phyloP scores from a whole-genome alignment of 306 rosid genomes.

The Hippophae gyantsensis region DNA sequence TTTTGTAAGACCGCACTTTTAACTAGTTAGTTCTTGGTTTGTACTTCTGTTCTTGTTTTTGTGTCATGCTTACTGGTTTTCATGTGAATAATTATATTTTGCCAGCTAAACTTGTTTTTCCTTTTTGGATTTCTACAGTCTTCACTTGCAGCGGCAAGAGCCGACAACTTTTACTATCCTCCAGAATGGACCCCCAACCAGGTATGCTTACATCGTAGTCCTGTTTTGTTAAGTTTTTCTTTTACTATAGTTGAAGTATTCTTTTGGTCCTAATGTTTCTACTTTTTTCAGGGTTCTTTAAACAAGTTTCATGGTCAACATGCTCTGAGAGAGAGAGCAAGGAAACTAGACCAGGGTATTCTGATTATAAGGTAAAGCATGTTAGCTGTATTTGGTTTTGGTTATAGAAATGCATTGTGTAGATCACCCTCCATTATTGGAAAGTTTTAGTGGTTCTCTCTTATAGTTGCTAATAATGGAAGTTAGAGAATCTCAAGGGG shows the following conservation, averaged over 20 bases:
- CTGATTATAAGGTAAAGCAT: conserved; percentile 65
- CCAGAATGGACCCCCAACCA: conserved; percentile 93
- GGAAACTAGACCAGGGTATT: conserved; percentile 81
- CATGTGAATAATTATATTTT: conserved; percentile 7
- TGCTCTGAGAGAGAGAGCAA: conserved; percentile 90
- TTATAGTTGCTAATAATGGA: neutral
- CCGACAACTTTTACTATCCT: conserved; percentile 84
- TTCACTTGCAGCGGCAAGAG: conserved; percentile 90
- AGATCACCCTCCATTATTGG: neutral
- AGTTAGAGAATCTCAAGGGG: neutral
- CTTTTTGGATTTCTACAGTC: conserved; percentile 52
- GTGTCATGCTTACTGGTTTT: neutral
- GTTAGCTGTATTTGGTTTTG: neutral
- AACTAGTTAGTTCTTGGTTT: conserved; percentile 1
- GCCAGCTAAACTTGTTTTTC: conserved; percentile 21
- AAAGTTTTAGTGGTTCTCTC: neutral
- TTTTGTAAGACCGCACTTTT: no score
- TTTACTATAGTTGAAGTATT: neutral
- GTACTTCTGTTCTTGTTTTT: conserved; percentile 1
- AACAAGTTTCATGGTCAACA: conserved; percentile 91
- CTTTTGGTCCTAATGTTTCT: conserved; percentile 11
- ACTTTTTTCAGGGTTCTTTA: conserved; percentile 61
- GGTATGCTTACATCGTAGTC: conserved; percentile 28
- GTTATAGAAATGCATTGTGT: neutral
- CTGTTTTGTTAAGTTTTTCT: conserved; percentile 1